These are phyloP conservation scores for Rhizopus sp. DNA, from an alignment of 371 early-diverging fungal genomes.

Conservation along the genomic window DNA sequence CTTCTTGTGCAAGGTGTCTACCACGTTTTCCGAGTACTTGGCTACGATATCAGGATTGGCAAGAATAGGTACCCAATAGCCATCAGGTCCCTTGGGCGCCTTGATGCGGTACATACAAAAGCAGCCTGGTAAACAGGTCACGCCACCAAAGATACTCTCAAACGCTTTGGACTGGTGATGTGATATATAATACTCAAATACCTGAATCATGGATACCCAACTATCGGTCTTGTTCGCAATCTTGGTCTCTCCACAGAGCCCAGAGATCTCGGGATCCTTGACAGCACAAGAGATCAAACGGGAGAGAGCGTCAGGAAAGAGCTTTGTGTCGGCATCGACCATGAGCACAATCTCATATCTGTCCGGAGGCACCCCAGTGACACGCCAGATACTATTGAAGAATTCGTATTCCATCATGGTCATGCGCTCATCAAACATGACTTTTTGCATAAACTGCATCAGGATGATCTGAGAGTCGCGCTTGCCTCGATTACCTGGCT, in stretches of 20 bases:
- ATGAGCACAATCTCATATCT: conserved; percentile 83
- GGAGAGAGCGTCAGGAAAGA: conserved; percentile 71
- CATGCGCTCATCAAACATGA: conserved; percentile 81
- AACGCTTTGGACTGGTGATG: conserved; percentile 94
- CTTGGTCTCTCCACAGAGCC: conserved; percentile 86
- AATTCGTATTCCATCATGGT: conserved; percentile 87
- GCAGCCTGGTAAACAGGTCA: conserved; percentile 96
- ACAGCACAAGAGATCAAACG: conserved; percentile 77
- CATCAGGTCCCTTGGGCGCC: conserved; percentile 59
- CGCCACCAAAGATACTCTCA: conserved; percentile 96
- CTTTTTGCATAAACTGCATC: conserved; percentile 90
- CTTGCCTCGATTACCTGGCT: conserved; percentile 92
- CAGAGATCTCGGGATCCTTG: conserved; percentile 82
- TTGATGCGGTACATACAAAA: conserved; percentile 92
- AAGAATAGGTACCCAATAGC: conserved; percentile 74
- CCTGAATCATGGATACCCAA: conserved; percentile 93
- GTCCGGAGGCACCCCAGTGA: conserved; percentile 74
- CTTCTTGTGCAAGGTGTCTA: conserved; percentile 94
- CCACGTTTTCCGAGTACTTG: conserved; percentile 86
- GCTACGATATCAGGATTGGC: conserved; percentile 87
- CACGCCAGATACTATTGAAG: conserved; percentile 39
- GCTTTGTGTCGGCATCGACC: conserved; percentile 94
- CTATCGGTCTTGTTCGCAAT: conserved; percentile 84
- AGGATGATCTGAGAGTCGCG: conserved; percentile 93
- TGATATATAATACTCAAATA: conserved; percentile 95